Evolutionary conservation across 768 basidiomycete species (phyloP).

Genomic region (Infundibulicybe gibba): DNA sequence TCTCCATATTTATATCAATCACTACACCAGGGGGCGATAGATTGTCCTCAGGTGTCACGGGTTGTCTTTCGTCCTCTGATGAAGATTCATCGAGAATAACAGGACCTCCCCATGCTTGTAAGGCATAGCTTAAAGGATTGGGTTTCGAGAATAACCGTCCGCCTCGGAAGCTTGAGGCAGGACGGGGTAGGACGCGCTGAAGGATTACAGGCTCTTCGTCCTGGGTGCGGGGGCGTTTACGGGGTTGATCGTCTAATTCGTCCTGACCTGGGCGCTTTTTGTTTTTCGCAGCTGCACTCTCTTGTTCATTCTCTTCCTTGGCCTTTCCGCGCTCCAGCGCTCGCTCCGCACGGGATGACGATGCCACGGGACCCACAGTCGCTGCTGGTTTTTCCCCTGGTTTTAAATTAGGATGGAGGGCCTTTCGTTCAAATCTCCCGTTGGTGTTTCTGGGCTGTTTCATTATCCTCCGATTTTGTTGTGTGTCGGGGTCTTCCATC

Average conservation of each 20-base stretch:
- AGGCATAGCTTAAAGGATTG: constrained; percentile 58
- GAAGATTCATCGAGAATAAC: constrained; percentile 38
- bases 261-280: constrained; percentile 14
- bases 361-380: constrained; percentile 1
- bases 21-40: constrained; percentile 31
- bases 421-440: constrained; percentile 67
- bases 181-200: constrained; percentile 38
- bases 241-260: constrained; percentile 27
- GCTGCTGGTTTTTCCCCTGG: neutral
- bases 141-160: constrained; percentile 52
- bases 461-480: constrained; percentile 19
- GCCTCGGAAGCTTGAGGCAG: constrained; percentile 36
- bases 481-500: constrained; percentile 13
- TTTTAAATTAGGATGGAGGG: constrained; percentile 21
- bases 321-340: constrained; percentile 36
- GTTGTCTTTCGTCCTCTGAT: constrained; percentile 47
- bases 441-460: constrained; percentile 60
- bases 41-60: constrained; percentile 58
- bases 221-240: constrained; percentile 20
- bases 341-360: constrained; percentile 34
- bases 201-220: constrained; percentile 16
- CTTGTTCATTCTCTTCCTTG: constrained; percentile 16
- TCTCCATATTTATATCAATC: no score
- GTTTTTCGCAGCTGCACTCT: constrained; percentile 9
- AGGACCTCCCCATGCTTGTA: constrained; percentile 51